Evolutionary conservation across 257 asterid genomes (phyloP).

Genomic region (Ophiorrhiza pumila): DNA sequence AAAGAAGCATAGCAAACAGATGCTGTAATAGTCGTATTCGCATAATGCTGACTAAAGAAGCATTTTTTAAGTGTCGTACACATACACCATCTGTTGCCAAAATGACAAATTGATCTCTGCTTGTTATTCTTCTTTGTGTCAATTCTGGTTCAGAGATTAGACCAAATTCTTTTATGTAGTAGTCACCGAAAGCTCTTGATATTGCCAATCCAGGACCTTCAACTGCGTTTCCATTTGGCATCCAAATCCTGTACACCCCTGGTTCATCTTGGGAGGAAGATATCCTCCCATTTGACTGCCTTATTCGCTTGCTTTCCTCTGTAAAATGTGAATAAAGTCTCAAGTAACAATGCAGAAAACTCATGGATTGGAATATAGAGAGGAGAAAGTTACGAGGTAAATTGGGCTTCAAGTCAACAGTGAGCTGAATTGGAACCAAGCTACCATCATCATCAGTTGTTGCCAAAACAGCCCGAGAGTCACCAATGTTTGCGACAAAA

Average conservation of each 20-base stretch:
- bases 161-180: constrained; percentile 69
- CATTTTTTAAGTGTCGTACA: not conserved
- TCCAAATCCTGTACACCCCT: constrained; percentile 68
- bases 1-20: too few relatives aligned
- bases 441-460: constrained; percentile 46
- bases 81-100: constrained; percentile 87
- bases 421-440: constrained; percentile 59
- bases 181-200: constrained; percentile 81
- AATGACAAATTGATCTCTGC: constrained; percentile 53
- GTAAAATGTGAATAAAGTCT: constrained; percentile 10
- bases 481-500: constrained; percentile 67
- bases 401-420: constrained; percentile 79
- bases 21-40: too few relatives aligned
- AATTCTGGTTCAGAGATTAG: constrained; percentile 78
- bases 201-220: constrained; percentile 79
- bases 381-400: constrained; percentile 45
- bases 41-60: not conserved
- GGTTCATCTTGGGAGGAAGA: constrained; percentile 60
- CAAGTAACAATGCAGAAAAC: not conserved
- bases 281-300: constrained; percentile 48
- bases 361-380: not conserved
- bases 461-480: constrained; percentile 74
- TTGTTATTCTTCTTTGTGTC: constrained; percentile 47
- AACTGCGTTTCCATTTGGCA: constrained; percentile 46
- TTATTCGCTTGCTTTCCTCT: constrained; percentile 71